Evolutionary conservation across 352 stramenopile genomes (phyloP).

Genomic region (Globisporangium carolinianum): DNA sequence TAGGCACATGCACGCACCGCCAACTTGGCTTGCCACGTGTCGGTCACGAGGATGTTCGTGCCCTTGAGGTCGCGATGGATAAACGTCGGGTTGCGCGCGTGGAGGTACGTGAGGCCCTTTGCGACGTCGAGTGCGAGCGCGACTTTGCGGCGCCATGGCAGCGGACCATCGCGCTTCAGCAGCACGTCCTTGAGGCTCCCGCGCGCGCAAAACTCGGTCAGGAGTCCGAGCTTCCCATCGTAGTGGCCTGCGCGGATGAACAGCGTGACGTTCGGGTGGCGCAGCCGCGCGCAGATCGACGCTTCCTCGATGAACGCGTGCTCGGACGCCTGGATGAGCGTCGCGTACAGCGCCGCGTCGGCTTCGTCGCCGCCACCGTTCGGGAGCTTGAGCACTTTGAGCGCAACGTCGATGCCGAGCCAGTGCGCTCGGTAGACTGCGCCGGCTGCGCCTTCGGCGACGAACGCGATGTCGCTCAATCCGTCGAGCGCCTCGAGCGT

Average conservation of each 20-base stretch:
- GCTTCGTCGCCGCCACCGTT: constrained; percentile 20
- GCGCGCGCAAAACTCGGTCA: constrained; percentile 63
- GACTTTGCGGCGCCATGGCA: constrained; percentile 63
- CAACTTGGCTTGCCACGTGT: constrained; percentile 73
- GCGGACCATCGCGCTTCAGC: constrained; percentile 31
- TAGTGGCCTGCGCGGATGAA: constrained; percentile 67
- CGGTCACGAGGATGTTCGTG: constrained; percentile 71
- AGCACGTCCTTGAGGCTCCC: constrained; percentile 61
- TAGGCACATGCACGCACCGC: constrained; percentile 13
- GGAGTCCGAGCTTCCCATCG: constrained; percentile 48
- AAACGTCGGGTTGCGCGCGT: constrained; percentile 64
- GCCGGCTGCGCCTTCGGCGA: constrained; percentile 41
- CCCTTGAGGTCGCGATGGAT: constrained; percentile 68
- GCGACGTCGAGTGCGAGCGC: constrained; percentile 54
- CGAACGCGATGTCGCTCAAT: constrained; percentile 22
- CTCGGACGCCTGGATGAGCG: constrained; percentile 45
- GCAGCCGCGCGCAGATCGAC: constrained; percentile 43
- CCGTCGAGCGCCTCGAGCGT: constrained; percentile 23
- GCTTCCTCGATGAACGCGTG: constrained; percentile 68
- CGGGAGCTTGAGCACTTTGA: constrained; percentile 59
- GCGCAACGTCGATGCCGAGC: constrained; percentile 70
- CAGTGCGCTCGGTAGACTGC: constrained; percentile 68
- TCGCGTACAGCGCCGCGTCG: constrained; percentile 48
- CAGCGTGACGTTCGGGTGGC: constrained; percentile 68
- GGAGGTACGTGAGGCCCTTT: constrained; percentile 71